Base-by-base conservation (phyloP, 1,139 yeast species). In the Trichomonascaceae sp. region DNA sequence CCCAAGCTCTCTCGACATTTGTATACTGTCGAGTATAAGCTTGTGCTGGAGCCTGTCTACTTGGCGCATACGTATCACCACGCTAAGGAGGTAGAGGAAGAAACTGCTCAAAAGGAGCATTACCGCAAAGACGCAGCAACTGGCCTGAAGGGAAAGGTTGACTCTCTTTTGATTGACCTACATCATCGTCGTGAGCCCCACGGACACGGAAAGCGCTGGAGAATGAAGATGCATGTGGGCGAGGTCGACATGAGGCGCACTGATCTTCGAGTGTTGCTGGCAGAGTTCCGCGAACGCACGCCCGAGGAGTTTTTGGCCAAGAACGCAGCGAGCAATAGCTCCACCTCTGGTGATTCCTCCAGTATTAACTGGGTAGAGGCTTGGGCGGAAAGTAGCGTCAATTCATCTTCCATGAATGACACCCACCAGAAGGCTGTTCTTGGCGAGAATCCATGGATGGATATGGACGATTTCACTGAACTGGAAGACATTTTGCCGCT, bases 151-250 rank as follows among this genome's bases (percentile, higher is more conserved):
- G 84, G 78, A 2, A 74, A 73, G 43, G 70, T 78, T 17, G 64
- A 70, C 3, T 63, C 64, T 5, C 82, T 87, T 47, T 56, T 68
- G 3, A 64, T 89, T 59, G 97, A 87, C 50, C 55, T 87, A 25
- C 97, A 89, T 51, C 96, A 79, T 48, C 65, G 93, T 31, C 77
- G 81, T 44, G 89, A 82, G 49, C 65, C 76, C 16, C 63, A 71
- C 3, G 65, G 69, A 2, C 64, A 71, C 33, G 63, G 76, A 33
- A 69, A 74, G 35, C 67, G 75, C 18, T 69, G 75, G 43, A 69
- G 71, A 37, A 67, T 85, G 63, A 74, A 75, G 46, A 72, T 87
- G 69, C 72, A 76, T 43, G 65, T 71, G 38, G 95, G 89, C 4
- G 89, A 82, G 47, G 65, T 84, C 27, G 82, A 78, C 45, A 69